Evolutionary conservation across 805 yeast species (phyloP).

Genomic region (Zygosaccharomyces rouxii): DNA sequence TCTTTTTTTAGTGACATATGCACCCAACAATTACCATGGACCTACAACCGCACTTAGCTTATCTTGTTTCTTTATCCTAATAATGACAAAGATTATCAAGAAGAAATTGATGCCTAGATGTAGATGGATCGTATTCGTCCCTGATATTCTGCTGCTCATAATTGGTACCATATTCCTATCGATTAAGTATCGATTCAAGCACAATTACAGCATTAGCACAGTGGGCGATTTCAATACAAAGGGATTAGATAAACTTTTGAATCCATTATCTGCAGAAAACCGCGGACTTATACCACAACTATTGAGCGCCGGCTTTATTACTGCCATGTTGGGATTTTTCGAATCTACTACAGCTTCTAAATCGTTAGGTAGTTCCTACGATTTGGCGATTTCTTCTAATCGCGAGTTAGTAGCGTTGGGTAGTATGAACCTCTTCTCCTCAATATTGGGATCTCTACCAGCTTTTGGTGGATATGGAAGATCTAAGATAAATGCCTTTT

Average conservation of each 20-base stretch:
- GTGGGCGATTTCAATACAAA: conserved; percentile 63
- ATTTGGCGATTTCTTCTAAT: conserved; percentile 66
- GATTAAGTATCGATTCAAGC: conserved; percentile 43
- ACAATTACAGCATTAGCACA: conserved; percentile 52
- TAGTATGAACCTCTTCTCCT: conserved; percentile 58
- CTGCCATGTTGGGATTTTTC: conserved; percentile 84
- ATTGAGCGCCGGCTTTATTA: conserved; percentile 66
- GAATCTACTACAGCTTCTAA: conserved; percentile 93
- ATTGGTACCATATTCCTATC: conserved; percentile 54
- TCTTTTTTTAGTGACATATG: conserved; percentile 49
- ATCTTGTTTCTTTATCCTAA: conserved; percentile 44
- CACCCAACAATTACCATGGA: conserved; percentile 42
- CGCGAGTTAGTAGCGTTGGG: conserved; percentile 92
- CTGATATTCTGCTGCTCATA: conserved; percentile 82
- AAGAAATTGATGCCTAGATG: conserved; percentile 35
- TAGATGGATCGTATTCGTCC: conserved; percentile 57
- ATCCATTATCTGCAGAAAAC: conserved; percentile 52
- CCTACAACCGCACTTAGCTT: conserved; percentile 62
- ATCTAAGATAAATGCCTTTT: conserved; percentile 78
- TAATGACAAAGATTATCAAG: conserved; percentile 42
- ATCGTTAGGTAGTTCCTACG: conserved; percentile 70
- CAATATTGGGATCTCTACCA: conserved; percentile 67
- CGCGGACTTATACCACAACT: conserved; percentile 49
- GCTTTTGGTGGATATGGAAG: conserved; percentile 96
- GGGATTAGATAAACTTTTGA: conserved; percentile 41